A percentile compares a stretch with the other conserved stretches of the same genome.
These are phyloP conservation scores for Cutaneotrichosporon cutaneum DNA, from an alignment of 1,284 basidiomycete genomes.

Conservation along the genomic window DNA sequence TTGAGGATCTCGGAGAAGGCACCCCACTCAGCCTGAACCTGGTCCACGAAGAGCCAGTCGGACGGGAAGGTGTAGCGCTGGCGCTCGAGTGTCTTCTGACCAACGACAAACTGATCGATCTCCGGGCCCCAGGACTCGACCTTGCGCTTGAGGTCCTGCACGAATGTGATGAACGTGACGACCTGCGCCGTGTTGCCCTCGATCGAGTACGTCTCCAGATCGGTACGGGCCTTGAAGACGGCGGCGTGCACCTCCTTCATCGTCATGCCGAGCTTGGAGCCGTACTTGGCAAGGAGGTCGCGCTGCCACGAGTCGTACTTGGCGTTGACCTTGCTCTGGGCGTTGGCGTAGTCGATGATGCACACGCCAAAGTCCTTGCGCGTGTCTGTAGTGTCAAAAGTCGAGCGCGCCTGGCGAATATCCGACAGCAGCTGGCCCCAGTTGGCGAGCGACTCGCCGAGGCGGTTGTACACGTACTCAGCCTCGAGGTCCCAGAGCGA, in stretches of 20 bases:
- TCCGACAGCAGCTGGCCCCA: slow-evolving; percentile 96
- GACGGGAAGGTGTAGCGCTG: slow-evolving; percentile 95
- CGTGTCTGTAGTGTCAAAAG: slow-evolving; percentile 94
- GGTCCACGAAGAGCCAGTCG: slow-evolving; percentile 98
- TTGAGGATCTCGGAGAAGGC: slow-evolving; percentile 97
- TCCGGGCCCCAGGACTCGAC: slow-evolving; percentile 95
- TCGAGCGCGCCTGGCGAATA: slow-evolving; percentile 92
- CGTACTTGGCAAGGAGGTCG: slow-evolving; percentile 88
- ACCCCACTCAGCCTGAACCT: slow-evolving; percentile 95
- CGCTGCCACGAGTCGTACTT: slow-evolving; percentile 98
- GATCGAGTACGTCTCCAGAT: slow-evolving; percentile 87
- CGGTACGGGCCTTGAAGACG: slow-evolving; percentile 87
- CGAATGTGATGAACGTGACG: slow-evolving; percentile 98
- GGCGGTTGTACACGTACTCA: slow-evolving; percentile 87
- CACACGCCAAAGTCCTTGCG: slow-evolving; percentile 88
- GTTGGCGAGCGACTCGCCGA: slow-evolving; percentile 85
- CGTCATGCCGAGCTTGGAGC: slow-evolving; percentile 81
- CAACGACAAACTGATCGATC: slow-evolving; percentile 88
- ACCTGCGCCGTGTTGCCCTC: slow-evolving; percentile 79
- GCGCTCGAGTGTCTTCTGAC: slow-evolving; percentile 94
- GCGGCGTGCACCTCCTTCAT: slow-evolving; percentile 96
- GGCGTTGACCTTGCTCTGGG: slow-evolving; percentile 93
- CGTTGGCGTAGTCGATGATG: slow-evolving; percentile 95
- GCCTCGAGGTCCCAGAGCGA: slow-evolving; percentile 97
- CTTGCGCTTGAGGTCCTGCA: slow-evolving; percentile 97